phyloP scores from a whole-genome alignment of 305 asterid species.

The Solanum hybrid region DNA sequence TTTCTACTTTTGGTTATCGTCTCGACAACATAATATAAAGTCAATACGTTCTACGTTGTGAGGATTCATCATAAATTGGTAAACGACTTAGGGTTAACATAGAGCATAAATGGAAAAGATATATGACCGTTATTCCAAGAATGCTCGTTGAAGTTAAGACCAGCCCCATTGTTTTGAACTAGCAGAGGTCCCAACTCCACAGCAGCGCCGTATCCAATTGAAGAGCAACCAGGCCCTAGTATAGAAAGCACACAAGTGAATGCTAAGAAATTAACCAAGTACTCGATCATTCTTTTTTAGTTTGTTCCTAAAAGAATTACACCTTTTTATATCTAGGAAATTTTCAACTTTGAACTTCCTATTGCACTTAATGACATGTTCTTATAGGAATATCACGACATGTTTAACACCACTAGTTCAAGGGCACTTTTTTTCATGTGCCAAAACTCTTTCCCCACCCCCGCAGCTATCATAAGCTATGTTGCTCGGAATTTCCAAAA shows the following conservation, averaged over 20 bases:
- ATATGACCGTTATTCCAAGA: constrained; percentile 65
- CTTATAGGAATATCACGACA: background rate
- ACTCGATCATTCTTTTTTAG: background rate
- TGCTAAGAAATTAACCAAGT: background rate
- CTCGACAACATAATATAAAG: background rate
- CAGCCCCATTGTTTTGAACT: constrained; percentile 38
- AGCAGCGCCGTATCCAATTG: constrained; percentile 83
- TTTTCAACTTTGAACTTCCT: background rate
- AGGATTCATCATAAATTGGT: background rate
- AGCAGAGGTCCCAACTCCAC: constrained; percentile 73
- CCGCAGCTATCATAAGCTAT: background rate
- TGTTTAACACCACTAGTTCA: background rate
- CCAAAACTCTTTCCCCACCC: background rate
- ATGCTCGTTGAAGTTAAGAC: constrained; percentile 44
- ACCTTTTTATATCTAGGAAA: background rate
- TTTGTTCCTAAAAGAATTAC: background rate
- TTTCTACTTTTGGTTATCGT: background rate
- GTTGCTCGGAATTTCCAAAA: background rate
- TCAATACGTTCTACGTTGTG: background rate
- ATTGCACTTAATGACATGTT: background rate
- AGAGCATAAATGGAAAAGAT: background rate
- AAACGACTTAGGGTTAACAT: background rate
- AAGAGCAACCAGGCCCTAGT: constrained; percentile 91
- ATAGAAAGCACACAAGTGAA: background rate
- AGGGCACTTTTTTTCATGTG: background rate